Conservation (phyloP, 1,284 basidiomycete genomes). For the Cryptococcus sp. region DNA sequence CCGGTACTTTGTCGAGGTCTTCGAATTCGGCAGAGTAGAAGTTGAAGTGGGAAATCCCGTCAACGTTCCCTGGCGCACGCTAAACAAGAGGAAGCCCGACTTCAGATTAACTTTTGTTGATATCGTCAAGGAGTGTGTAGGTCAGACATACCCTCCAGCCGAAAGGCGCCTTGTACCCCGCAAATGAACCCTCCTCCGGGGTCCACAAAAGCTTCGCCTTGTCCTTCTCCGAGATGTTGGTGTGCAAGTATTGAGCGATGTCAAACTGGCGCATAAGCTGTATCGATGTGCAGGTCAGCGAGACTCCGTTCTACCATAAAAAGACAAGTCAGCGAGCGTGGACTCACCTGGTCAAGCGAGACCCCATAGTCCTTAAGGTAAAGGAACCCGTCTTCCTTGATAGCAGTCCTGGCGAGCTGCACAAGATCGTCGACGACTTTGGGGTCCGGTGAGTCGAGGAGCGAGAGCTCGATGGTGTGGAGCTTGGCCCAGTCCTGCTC, state of each 20-base stretch:
- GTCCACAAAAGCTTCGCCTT: conserved; percentile 30
- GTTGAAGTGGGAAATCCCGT: conserved; percentile 51
- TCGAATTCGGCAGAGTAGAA: conserved; percentile 43
- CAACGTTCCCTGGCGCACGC: conserved; percentile 32
- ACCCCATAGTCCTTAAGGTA: conserved; percentile 24
- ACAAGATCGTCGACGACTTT: conserved; percentile 20
- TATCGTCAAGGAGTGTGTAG: background rate
- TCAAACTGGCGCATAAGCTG: conserved; percentile 30
- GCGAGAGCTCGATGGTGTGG: conserved; percentile 21
- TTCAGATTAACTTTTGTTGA: conserved; percentile 37
- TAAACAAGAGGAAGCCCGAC: background rate
- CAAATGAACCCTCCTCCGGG: conserved; percentile 24
- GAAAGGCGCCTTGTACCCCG: conserved; percentile 44
- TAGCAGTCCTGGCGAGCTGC: conserved; percentile 13
- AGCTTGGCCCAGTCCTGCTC: conserved; percentile 24
- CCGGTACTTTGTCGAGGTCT: conserved; percentile 19
- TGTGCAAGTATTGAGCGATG: conserved; percentile 28
- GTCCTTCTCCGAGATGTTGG: conserved; percentile 30
- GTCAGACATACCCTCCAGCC: conserved; percentile 14
- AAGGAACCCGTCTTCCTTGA: conserved; percentile 25
- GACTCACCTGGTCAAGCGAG: conserved; percentile 20
- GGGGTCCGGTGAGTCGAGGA: conserved; percentile 25
- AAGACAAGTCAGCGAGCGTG: too few species aligned
- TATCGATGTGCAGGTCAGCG: background rate
- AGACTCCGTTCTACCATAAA: too few species aligned